phyloP scores from a whole-genome alignment of 805 yeast species.

The Candida golubevii region DNA sequence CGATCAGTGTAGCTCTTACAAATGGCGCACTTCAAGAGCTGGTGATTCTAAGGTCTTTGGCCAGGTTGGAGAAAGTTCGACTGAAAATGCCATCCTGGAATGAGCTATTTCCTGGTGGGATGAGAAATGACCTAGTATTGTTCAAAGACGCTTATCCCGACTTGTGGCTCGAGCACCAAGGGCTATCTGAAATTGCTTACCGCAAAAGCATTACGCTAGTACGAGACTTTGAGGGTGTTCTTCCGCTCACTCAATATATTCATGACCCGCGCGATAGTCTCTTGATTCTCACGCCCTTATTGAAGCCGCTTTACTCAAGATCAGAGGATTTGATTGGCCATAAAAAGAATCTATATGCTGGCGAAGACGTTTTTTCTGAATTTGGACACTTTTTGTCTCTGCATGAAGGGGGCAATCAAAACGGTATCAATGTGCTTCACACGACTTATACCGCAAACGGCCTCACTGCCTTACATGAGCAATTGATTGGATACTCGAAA shows the following conservation, averaged over 20 bases:
- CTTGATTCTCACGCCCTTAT: constrained; percentile 34
- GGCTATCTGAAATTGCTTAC: constrained; percentile 44
- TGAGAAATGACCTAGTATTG: constrained; percentile 19
- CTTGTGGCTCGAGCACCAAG: constrained; percentile 40
- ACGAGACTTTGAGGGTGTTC: constrained; percentile 46
- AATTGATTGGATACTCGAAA: constrained; percentile 47
- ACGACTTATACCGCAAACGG: constrained; percentile 58
- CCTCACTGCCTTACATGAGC: constrained; percentile 51
- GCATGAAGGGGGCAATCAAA: constrained; percentile 24
- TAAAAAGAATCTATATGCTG: constrained; percentile 27
- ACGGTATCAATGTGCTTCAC: constrained; percentile 46
- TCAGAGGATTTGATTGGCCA: constrained; percentile 5
- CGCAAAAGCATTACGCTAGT: constrained; percentile 49
- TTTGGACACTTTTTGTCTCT: constrained; percentile 45
- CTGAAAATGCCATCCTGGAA: constrained; percentile 42
- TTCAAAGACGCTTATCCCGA: constrained; percentile 28
- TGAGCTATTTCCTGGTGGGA: constrained; percentile 36
- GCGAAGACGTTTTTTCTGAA: constrained; percentile 50
- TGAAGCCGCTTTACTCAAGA: constrained; percentile 32
- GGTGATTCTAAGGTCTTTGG: constrained; percentile 34
- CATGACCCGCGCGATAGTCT: constrained; percentile 24
- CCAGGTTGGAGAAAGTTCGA: constrained; percentile 43
- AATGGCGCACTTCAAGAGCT: constrained; percentile 44
- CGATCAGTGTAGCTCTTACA: constrained; percentile 33
- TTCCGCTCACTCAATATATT: constrained; percentile 46